phyloP scores from a whole-genome alignment of 139 green algal species.

The Raphidocelis subcapitata region DNA sequence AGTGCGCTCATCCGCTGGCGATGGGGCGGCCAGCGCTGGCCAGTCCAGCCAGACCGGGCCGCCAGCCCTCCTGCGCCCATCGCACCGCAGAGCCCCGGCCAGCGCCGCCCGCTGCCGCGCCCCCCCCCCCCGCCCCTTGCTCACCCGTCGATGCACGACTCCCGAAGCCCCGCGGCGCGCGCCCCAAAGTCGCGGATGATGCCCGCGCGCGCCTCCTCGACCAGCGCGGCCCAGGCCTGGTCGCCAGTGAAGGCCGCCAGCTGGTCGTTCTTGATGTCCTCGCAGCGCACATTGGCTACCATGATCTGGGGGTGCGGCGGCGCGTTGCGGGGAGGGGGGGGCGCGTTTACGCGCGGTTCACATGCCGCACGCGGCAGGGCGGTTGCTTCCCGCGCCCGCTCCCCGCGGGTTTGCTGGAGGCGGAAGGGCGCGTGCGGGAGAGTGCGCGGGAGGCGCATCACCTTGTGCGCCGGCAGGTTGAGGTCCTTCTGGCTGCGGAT shows the following conservation, averaged over 20 bases:
- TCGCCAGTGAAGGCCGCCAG: constrained; percentile 57
- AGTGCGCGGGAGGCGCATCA: no score
- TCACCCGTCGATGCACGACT: constrained; percentile 70
- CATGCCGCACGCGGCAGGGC: neutral
- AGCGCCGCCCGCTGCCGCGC: neutral
- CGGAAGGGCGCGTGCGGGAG: no score
- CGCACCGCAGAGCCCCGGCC: neutral
- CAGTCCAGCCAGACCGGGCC: neutral
- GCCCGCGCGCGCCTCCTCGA: constrained; percentile 27
- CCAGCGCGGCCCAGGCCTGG: constrained; percentile 59
- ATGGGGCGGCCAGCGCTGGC: no score
- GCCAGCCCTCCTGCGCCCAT: neutral
- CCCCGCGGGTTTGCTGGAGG: no score
- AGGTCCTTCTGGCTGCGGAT: constrained; percentile 94
- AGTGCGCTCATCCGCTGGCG: no score
- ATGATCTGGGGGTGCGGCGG: constrained; percentile 69
- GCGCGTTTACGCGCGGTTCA: no score
- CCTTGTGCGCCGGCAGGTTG: constrained; percentile 96
- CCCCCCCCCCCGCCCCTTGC: constrained; percentile 21
- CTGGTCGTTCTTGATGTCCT: constrained; percentile 80
- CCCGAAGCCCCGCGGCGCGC: constrained; percentile 43
- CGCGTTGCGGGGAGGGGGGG: no score
- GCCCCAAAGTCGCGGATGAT: constrained; percentile 69
- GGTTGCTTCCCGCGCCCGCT: no score
- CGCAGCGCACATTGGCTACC: constrained; percentile 96